Base-by-base conservation (phyloP, 2,329 filamentous ascomycete species). In the Pyricularia sp. region DNA sequence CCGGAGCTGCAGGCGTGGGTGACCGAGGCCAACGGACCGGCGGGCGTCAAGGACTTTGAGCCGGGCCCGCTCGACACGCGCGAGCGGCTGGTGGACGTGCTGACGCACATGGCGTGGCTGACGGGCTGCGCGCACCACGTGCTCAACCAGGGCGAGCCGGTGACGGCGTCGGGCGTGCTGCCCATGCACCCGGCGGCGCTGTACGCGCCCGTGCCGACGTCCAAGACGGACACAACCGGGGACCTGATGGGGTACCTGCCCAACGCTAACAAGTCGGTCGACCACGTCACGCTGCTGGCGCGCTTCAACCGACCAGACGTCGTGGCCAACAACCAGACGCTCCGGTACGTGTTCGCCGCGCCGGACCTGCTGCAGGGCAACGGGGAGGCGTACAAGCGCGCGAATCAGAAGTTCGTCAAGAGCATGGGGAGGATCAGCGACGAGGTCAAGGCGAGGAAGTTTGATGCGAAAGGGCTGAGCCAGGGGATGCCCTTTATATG, bases 401-500 rank as follows among this genome's bases (percentile, higher is more conserved):
- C 82, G 3, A 79, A 79, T 9, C 69, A 68, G 9, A 69, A 28
- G 3, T 84, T 82, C 71, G 75, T 75, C 72, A 68, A 55, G 12
- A 70, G 71, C 23, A 82, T 84, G 80, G 65, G 73, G 68, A 70
- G 63, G 3, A 77, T 82, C 61, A 83, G 81, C 72, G 68, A 73
- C 3, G 71, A 74, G 31, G 73, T 84, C 11, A 73, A 74, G n/a
- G 73, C 69, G 6, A 77, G 80, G n/a, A 70, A 26, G 0, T 84
- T 85, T 73, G 81, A 81, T 70, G 69, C 69, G 3, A 65, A 80
- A 5, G 83, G 82, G 0, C 75, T 84, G 64, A 78, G 77, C 71
- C 76, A 79, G 70, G 81, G 81, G 1, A 83, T 83, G 81, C 82
- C 82, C 7, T 83, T 83, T 70, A 64, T 84, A 1, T 84, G 77